phyloP scores from a whole-genome alignment of 169 alveolate species.

The Plasmodium sp. region DNA sequence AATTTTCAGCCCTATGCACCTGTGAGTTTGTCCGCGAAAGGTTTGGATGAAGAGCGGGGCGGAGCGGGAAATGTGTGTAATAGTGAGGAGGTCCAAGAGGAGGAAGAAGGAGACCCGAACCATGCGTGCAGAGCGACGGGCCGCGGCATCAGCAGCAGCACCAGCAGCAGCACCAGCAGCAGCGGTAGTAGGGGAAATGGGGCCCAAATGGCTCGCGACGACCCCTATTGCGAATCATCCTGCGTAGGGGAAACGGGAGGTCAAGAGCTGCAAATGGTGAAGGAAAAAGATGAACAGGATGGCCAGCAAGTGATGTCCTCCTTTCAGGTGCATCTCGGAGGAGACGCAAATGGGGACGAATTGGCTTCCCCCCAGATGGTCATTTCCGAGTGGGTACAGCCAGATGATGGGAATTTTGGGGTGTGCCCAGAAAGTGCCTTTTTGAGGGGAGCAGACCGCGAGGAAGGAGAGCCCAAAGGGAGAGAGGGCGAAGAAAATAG shows the following conservation, averaged over 20 bases:
- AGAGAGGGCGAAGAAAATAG: background rate
- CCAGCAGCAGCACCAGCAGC: background rate
- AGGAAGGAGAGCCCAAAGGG: background rate
- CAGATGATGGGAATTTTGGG: background rate
- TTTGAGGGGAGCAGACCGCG: background rate
- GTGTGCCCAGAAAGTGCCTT: background rate
- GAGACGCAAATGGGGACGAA: background rate
- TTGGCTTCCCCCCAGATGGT: background rate
- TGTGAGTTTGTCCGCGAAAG: background rate
- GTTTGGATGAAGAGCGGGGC: background rate
- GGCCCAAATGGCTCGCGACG: background rate
- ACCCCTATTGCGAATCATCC: background rate
- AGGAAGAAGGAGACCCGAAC: background rate
- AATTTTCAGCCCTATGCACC: background rate
- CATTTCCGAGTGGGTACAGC: background rate
- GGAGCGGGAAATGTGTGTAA: background rate
- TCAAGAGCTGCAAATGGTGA: background rate
- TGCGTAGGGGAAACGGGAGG: background rate
- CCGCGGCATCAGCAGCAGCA: background rate
- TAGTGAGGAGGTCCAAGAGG: background rate
- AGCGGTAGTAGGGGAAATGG: background rate
- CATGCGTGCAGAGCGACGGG: background rate
- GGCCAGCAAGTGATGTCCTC: background rate
- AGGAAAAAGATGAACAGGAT: background rate
- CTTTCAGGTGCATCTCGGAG: background rate